Evolutionary conservation across 2,329 filamentous ascomycete species (phyloP).

Genomic region (Clathrospora elynae): DNA sequence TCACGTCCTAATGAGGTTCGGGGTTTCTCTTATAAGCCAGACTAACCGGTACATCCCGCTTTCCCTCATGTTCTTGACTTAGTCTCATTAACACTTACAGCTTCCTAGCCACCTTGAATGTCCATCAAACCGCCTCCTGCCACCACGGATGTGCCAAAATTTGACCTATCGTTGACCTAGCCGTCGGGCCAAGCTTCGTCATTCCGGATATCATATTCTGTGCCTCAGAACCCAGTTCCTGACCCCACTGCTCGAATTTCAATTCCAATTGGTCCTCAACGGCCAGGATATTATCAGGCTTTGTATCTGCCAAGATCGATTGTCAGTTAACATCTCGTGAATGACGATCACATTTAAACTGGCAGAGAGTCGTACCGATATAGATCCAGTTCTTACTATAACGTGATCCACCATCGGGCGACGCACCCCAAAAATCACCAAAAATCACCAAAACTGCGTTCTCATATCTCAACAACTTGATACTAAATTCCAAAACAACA

Average conservation of each 20-base stretch:
- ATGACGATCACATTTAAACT: too few species aligned
- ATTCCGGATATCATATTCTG: conserved; percentile 45
- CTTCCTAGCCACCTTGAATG: not conserved
- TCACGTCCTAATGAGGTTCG: too few species aligned
- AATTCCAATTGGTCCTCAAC: conserved; percentile 36
- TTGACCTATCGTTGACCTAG: conserved; percentile 42
- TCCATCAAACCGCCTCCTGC: conserved; percentile 21
- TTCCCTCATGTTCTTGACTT: too few species aligned
- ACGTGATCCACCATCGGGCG: too few species aligned
- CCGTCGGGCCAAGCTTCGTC: conserved; percentile 41
- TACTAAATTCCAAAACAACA: too few species aligned
- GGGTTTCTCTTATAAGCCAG: too few species aligned
- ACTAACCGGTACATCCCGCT: too few species aligned
- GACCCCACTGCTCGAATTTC: conserved; percentile 38
- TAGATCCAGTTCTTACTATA: conserved; percentile 46
- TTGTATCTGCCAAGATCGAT: conserved; percentile 44
- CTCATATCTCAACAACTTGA: too few species aligned
- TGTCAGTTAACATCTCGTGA: conserved; percentile 25
- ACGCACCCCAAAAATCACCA: too few species aligned
- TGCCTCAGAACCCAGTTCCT: conserved; percentile 32
- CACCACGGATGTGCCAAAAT: conserved; percentile 44
- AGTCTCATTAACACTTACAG: conserved; percentile 3
- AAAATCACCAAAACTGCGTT: too few species aligned
- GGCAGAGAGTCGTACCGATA: conserved; percentile 31
- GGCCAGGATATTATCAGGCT: conserved; percentile 49